Evolutionary conservation across 1,284 basidiomycete genomes (phyloP).

Genomic region (Cryptococcus jaspeensis): DNA sequence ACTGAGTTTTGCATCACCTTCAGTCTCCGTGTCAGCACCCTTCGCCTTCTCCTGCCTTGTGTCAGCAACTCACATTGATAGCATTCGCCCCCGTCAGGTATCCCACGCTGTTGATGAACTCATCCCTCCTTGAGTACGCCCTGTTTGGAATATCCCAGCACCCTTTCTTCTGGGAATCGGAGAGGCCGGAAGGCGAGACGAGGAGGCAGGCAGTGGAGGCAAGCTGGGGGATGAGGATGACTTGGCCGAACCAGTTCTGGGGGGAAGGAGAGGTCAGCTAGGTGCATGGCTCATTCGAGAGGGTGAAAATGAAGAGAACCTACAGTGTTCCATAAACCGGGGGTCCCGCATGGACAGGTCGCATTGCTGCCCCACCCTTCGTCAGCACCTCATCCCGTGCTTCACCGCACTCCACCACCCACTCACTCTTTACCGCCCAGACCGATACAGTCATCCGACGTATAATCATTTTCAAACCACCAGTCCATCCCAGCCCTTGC

Average conservation of each 20-base stretch:
- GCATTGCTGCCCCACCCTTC: constrained; percentile 5
- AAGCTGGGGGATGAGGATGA: constrained; percentile 54
- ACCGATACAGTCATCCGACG: constrained; percentile 51
- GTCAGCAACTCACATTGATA: background rate
- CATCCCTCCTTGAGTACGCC: constrained; percentile 56
- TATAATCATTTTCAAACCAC: constrained; percentile 64
- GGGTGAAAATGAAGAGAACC: background rate
- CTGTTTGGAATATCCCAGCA: constrained; percentile 60
- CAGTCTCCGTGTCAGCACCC: constrained; percentile 1
- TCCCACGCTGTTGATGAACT: constrained; percentile 54
- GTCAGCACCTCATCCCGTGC: background rate
- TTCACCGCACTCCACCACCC: background rate
- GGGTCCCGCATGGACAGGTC: constrained; percentile 16
- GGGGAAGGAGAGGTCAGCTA: background rate
- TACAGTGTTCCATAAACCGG: constrained; percentile 57
- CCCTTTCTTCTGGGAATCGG: constrained; percentile 52
- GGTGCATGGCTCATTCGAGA: background rate
- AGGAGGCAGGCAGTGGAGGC: constrained; percentile 62
- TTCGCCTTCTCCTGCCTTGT: background rate
- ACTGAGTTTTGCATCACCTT: constrained; percentile 32
- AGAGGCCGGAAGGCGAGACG: constrained; percentile 54
- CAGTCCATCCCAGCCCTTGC: constrained; percentile 61
- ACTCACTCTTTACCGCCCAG: constrained; percentile 53
- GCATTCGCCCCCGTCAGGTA: constrained; percentile 62
- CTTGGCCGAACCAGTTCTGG: constrained; percentile 66